Evolutionary conservation across 148 eudicot genomes (phyloP), one percentile per base, ranked within the genome.

Genomic region (Arctostaphylos glauca): DNA sequence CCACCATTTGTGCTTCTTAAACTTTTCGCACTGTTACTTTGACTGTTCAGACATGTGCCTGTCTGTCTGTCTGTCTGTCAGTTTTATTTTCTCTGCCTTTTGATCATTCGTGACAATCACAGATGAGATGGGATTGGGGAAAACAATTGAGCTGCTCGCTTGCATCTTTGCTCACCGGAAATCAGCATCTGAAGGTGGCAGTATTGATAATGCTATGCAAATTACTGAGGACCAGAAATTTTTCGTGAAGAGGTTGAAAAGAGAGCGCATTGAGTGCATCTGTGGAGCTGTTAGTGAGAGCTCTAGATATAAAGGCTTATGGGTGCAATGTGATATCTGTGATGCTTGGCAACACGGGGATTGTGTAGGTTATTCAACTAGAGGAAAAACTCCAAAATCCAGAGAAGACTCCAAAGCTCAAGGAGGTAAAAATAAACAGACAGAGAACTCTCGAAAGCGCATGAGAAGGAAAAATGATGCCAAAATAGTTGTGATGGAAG

Each of bases 341-440:
- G 99, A 96, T 93, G 98, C 99, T 81, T 96, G 99, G 99, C 99
- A 96, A 85, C 98, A 96, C 89, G 98, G 91, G 74, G 97, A 94
- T 62, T 96, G 99, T 88, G 96, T 96, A 81, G 91, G 89, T 44
- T 96, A 87, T 87, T 86, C 93, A 53, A 78, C 85, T 82, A 75
- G 83, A 71, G 81, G 79, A 79, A 90, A 81, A 44, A 74, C 60
- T 79, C 82, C 80, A 82, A 87, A 82, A 81, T 77, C 83, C 43
- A 80, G 77, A 79, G 80, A 83, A 78, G 82, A 74, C n/a, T 80
- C 81, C 53, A 50, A 83, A 72, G 81, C 78, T 60, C 83, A 74
- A 74, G 75, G 48, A 58, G 50, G 59, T 60, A 86, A 83, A 60
- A 79, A 82, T 68, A 80, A 76, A 49, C 67, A 46, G 43, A 81